Evolutionary conservation across 768 basidiomycete species (phyloP).

Genomic region (Termitomyces sp.): DNA sequence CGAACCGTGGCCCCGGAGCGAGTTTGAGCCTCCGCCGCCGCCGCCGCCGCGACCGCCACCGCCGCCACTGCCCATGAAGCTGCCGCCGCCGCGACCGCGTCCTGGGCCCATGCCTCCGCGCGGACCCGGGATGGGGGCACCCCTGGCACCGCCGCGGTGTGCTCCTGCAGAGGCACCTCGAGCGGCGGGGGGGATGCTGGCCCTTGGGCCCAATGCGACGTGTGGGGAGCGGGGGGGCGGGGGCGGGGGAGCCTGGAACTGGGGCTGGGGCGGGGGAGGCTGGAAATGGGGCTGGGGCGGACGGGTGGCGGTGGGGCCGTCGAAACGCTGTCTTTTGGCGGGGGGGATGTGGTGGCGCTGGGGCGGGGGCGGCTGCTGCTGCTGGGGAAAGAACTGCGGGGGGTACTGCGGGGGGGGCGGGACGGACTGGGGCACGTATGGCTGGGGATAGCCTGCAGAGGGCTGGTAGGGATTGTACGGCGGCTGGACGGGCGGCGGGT

Average conservation of each 20-base stretch:
- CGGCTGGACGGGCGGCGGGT: constrained; percentile 49
- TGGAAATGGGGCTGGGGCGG: constrained; percentile 63
- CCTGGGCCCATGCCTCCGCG: constrained; percentile 44
- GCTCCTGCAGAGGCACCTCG: constrained; percentile 3
- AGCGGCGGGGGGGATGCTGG: background rate
- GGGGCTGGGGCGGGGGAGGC: constrained; percentile 57
- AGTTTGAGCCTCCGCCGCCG: constrained; percentile 39
- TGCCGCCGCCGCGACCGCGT: constrained; percentile 35
- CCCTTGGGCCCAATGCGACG: constrained; percentile 10
- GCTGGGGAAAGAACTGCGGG: constrained; percentile 39
- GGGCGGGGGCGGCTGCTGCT: constrained; percentile 34
- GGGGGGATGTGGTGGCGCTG: constrained; percentile 73
- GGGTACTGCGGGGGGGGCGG: constrained; percentile 40
- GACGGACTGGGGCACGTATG: constrained; percentile 60
- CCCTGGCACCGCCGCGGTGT: constrained; percentile 34
- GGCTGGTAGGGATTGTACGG: constrained; percentile 78
- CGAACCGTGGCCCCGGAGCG: constrained; percentile 58
- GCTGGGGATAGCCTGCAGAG: constrained; percentile 55
- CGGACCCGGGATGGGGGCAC: constrained; percentile 28
- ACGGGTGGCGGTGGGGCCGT: constrained; percentile 64
- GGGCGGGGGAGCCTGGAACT: constrained; percentile 57
- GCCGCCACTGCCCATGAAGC: constrained; percentile 33
- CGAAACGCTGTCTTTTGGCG: constrained; percentile 87
- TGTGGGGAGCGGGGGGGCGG: constrained; percentile 33
- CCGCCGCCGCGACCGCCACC: constrained; percentile 19